A percentile compares a stretch with the other conserved stretches of the same genome.
Evolutionary conservation across 2,329 filamentous ascomycete species (phyloP).

Genomic region (Zymoseptoria pseudotritici): DNA sequence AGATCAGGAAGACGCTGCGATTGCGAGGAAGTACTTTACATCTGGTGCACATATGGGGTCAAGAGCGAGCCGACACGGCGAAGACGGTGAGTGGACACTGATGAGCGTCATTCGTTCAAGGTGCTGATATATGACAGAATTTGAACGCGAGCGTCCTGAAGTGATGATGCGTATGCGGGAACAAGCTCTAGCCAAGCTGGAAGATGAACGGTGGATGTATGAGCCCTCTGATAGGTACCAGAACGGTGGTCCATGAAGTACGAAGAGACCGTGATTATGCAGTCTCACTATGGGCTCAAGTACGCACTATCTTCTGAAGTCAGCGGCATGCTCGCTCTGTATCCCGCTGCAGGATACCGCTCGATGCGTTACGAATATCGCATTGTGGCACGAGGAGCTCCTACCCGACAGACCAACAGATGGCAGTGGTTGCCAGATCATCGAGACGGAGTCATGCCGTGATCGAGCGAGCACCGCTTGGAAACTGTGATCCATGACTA

Average conservation of each 20-base stretch:
- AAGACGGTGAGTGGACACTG: constrained; percentile 18
- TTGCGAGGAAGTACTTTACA: constrained; percentile 22
- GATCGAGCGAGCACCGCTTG: no score
- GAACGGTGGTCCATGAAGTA: not conserved
- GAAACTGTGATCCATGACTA: no score
- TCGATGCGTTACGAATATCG: no score
- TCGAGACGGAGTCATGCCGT: no score
- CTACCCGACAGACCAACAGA: no score
- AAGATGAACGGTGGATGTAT: constrained; percentile 24
- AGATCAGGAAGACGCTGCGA: constrained; percentile 13
- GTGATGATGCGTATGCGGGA: constrained; percentile 19
- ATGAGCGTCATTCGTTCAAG: not conserved
- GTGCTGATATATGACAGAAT: constrained; percentile 14
- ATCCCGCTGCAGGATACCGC: no score
- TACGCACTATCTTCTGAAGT: not conserved
- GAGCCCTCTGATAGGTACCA: constrained; percentile 16
- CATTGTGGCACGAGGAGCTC: no score
- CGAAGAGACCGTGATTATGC: not conserved
- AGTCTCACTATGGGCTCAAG: not conserved
- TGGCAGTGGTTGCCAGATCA: no score
- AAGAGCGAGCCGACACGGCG: constrained; percentile 15
- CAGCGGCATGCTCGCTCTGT: not conserved
- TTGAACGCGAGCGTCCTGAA: constrained; percentile 14
- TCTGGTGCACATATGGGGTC: constrained; percentile 19
- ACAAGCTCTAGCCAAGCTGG: constrained; percentile 20